phyloP scores from a whole-genome alignment of 192 early-diverging fungal species.

The Coemansia sp. region DNA sequence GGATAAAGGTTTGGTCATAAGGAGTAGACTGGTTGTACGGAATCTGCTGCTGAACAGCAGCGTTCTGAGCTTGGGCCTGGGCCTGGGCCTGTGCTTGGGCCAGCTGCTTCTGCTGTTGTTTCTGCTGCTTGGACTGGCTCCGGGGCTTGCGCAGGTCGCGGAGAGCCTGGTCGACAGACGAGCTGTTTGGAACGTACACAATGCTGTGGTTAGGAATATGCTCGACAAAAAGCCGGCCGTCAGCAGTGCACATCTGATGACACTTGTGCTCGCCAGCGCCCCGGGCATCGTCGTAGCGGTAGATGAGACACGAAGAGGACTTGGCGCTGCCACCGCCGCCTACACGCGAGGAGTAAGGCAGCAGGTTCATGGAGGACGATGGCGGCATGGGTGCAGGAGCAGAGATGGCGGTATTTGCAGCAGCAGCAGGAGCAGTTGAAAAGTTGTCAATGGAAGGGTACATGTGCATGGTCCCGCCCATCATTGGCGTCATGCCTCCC shows the following conservation, averaged over 20 bases:
- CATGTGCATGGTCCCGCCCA: conserved; percentile 30
- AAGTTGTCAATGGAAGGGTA: conserved; percentile 3
- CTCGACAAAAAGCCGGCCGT: conserved; percentile 47
- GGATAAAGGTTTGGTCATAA: conserved; percentile 3
- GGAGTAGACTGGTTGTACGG: conserved; percentile 1
- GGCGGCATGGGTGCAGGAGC: conserved; percentile 3
- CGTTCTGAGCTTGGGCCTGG: conserved; percentile 5
- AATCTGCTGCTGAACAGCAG: background rate
- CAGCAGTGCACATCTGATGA: conserved; percentile 41
- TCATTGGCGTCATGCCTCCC: conserved; percentile 36
- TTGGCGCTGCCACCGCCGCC: conserved; percentile 12
- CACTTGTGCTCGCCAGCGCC: conserved; percentile 30
- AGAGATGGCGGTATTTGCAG: background rate
- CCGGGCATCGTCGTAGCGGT: conserved; percentile 34
- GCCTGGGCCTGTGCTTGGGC: conserved; percentile 3
- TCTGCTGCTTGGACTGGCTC: conserved; percentile 18
- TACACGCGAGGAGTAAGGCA: conserved; percentile 29
- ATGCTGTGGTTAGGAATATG: conserved; percentile 49
- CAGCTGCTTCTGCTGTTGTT: conserved; percentile 6
- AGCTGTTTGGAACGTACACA: conserved; percentile 32
- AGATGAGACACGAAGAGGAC: conserved; percentile 29
- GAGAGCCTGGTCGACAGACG: conserved; percentile 34
- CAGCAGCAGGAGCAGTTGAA: background rate
- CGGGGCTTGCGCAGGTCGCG: conserved; percentile 26
- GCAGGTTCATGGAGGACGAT: conserved; percentile 2